Percentiles rank a stretch among this genome's conserved stretches.
Evolutionary conservation across 305 asterid genomes (phyloP).

Genomic region (Solanum hybrid): DNA sequence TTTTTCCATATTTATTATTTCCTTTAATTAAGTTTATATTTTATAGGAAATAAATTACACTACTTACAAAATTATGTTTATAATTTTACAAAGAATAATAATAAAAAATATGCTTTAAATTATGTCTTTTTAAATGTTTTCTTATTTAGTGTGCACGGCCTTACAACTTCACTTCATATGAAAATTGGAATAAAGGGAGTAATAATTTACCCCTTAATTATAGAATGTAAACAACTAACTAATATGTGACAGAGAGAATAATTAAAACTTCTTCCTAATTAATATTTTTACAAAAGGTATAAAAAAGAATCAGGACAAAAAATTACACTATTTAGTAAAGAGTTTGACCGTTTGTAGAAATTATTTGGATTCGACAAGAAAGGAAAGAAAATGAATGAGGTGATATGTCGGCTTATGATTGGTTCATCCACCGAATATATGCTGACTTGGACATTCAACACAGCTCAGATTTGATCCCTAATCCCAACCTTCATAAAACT

Average conservation of each 20-base stretch:
- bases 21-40: no score
- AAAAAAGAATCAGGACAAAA: neutral
- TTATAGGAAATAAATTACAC: no score
- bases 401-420: neutral
- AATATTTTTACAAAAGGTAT: no score
- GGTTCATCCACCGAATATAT: neutral
- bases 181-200: no score
- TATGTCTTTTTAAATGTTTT: neutral
- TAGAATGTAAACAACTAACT: neutral
- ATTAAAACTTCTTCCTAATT: no score
- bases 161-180: neutral
- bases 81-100: rapidly evolving
- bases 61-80: no score
- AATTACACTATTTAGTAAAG: neutral
- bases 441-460: neutral
- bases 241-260: neutral
- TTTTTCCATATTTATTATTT: no score
- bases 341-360: neutral
- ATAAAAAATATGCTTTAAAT: no score
- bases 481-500: neutral
- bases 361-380: neutral
- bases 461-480: neutral
- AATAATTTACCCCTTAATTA: neutral
- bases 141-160: neutral
- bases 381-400: neutral